Conservation (phyloP, 73 alveolate genomes). For the Tetrahymena elliotti region DNA sequence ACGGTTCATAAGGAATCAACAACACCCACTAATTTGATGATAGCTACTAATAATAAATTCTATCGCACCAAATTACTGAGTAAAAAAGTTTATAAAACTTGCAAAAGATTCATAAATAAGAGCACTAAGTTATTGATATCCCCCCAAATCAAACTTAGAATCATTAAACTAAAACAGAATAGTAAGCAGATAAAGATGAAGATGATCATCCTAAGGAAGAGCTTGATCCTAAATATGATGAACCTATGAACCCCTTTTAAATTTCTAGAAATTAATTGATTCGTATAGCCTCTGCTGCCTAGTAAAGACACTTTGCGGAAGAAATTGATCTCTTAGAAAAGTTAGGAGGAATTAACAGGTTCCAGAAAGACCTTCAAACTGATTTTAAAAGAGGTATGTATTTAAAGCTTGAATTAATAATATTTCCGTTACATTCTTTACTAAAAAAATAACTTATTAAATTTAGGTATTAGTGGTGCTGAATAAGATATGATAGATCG, state of each 20-base stretch:
- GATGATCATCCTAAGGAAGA: neutral
- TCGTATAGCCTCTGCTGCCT: neutral
- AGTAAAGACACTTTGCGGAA: conserved; percentile 33
- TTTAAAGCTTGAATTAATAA: neutral
- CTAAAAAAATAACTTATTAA: neutral
- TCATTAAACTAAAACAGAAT: neutral
- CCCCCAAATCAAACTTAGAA: neutral
- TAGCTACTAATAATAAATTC: neutral
- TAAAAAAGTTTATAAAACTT: neutral
- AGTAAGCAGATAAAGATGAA: neutral
- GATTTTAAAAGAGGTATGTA: conserved; percentile 17
- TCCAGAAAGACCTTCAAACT: conserved; percentile 41
- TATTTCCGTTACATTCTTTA: neutral
- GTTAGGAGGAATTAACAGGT: conserved; percentile 46
- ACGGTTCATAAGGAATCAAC: neutral
- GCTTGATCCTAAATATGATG: neutral
- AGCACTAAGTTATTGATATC: neutral
- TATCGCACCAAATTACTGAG: neutral
- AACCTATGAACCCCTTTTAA: neutral
- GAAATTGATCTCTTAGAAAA: conserved; percentile 50
- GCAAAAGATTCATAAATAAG: neutral
- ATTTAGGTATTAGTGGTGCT: neutral
- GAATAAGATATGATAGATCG: conserved; percentile 19
- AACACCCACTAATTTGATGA: neutral
- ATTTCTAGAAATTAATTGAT: conserved; percentile 8